Evolutionary conservation across 2,329 filamentous ascomycete species (phyloP).

Genomic region (Ceratocystis albifundus): DNA sequence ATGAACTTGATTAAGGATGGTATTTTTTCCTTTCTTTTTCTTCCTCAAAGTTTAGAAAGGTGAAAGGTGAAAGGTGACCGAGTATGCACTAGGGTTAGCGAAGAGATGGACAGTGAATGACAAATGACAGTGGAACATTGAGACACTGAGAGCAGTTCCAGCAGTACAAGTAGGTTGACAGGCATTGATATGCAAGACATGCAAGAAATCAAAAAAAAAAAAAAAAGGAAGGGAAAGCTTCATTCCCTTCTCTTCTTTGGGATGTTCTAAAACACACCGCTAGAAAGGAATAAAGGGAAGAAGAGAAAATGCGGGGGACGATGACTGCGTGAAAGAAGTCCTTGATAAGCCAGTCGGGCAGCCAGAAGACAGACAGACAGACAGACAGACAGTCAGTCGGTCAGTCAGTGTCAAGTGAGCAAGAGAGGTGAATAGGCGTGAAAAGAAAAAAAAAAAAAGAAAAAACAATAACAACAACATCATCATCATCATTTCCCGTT

Average conservation of each 20-base stretch:
- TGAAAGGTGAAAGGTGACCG: too few species aligned
- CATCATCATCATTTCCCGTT: background rate
- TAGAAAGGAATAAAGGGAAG: background rate
- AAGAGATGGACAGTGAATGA: too few species aligned
- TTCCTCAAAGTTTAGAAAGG: too few species aligned
- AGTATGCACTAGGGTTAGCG: too few species aligned
- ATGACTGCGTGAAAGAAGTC: too few species aligned
- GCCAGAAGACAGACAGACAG: too few species aligned
- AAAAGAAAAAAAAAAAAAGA: too few species aligned
- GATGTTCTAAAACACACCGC: slow-evolving; percentile 10
- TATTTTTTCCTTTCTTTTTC: background rate
- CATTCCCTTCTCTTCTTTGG: slow-evolving; percentile 1
- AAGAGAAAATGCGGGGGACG: background rate
- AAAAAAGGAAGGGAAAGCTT: too few species aligned
- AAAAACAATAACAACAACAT: too few species aligned
- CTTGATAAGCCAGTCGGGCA: too few species aligned
- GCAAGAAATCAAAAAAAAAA: background rate
- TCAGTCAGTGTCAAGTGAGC: background rate
- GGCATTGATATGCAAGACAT: background rate
- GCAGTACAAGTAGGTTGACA: background rate
- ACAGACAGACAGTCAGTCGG: too few species aligned
- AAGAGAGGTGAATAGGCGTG: background rate
- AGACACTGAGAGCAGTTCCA: background rate
- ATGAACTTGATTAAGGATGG: background rate
- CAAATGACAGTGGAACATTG: background rate